Conservation (phyloP, 192 early-diverging fungal species). For the Backusella australiensis region DNA sequence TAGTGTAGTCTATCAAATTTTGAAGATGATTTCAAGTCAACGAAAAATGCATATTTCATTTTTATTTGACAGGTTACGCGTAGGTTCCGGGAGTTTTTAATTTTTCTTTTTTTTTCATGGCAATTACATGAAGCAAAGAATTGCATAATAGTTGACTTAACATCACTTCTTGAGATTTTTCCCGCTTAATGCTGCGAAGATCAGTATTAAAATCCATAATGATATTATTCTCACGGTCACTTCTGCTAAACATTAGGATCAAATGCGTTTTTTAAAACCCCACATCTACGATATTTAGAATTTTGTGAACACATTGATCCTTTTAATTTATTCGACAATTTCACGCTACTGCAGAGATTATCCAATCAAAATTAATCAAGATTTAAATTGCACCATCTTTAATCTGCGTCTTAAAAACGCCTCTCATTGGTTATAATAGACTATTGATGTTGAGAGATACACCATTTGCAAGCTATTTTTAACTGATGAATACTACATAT, state of each 20-base stretch:
- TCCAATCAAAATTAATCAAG: slow-evolving; percentile 5
- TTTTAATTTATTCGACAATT: background rate
- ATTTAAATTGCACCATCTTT: slow-evolving; percentile 2
- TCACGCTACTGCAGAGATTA: background rate
- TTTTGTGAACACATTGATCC: background rate
- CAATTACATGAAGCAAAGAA: background rate
- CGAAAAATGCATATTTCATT: background rate
- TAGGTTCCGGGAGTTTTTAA: background rate
- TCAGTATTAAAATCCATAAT: background rate
- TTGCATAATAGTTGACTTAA: background rate
- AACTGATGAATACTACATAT: background rate
- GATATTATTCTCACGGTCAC: background rate
- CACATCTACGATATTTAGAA: background rate
- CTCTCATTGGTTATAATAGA: background rate
- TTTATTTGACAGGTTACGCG: background rate
- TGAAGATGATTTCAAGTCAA: background rate
- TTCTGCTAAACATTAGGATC: background rate
- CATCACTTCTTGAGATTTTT: background rate
- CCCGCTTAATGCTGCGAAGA: background rate
- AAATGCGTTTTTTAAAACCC: background rate
- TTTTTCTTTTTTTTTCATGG: background rate
- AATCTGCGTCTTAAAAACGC: background rate
- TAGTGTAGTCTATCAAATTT: background rate
- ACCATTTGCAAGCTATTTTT: background rate
- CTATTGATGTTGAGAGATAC: background rate